These are phyloP conservation scores for Nitzschia palea DNA, from an alignment of 108 stramenopile genomes.

Conservation along the genomic window DNA sequence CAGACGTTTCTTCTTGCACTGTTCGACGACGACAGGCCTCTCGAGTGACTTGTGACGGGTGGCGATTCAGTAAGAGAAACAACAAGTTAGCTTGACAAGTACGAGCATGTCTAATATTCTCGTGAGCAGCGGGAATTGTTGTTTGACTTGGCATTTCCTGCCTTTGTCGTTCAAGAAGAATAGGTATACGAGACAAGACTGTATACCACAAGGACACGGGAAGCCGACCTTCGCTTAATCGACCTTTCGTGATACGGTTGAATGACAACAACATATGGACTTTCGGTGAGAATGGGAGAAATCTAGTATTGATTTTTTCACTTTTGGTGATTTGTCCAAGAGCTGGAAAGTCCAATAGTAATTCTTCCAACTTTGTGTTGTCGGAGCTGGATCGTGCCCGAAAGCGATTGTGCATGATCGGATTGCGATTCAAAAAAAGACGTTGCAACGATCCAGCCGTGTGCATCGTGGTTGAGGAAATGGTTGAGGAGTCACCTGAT, in stretches of 20 bases:
- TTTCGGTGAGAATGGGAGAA: neutral
- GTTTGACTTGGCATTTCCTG: neutral
- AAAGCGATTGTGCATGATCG: conserved; percentile 6
- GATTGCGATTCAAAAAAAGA: conserved; percentile 1
- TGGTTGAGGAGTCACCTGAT: neutral
- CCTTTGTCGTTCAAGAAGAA: neutral
- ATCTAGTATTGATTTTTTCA: neutral
- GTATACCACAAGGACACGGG: neutral
- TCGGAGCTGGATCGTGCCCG: neutral
- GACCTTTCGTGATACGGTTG: neutral
- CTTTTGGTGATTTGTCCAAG: neutral
- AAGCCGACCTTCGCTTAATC: neutral
- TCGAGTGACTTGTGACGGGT: neutral
- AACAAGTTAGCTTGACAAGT: neutral
- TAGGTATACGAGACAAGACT: neutral
- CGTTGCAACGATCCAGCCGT: neutral
- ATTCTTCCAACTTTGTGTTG: neutral
- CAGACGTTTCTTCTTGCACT: no score
- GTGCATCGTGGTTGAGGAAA: neutral
- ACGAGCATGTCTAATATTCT: no score
- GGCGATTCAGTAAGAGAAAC: neutral
- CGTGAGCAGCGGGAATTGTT: neutral
- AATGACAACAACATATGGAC: neutral
- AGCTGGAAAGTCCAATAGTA: neutral
- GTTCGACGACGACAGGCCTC: neutral